Evolutionary conservation across 208 protist genomes (phyloP).

Genomic region (Leishmania mexicana): DNA sequence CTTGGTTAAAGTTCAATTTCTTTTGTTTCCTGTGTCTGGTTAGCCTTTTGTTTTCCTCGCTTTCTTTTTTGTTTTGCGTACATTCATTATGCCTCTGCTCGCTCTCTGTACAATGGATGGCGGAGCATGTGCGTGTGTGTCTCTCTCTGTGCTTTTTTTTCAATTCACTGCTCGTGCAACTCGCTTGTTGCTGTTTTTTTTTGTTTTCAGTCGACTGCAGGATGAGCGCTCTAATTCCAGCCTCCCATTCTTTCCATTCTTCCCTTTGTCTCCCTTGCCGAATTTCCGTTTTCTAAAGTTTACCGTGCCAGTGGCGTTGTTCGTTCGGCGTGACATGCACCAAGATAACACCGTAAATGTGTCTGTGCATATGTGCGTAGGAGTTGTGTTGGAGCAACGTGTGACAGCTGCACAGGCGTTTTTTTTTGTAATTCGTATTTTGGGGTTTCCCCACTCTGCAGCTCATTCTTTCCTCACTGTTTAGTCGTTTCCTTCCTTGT

Average conservation of each 20-base stretch:
- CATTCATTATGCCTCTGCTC: not conserved
- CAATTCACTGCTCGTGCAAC: too few species aligned
- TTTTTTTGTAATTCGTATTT: not conserved
- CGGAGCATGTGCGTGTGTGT: not conserved
- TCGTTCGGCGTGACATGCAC: not conserved
- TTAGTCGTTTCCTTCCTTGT: not conserved
- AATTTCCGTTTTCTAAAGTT: not conserved
- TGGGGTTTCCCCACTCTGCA: too few species aligned
- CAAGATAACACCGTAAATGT: not conserved
- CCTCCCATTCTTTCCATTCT: not conserved
- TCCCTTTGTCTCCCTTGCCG: conserved; percentile 2
- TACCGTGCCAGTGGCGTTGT: not conserved
- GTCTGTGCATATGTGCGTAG: not conserved
- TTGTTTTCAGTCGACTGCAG: too few species aligned
- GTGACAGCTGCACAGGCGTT: not conserved
- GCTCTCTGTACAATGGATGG: not conserved
- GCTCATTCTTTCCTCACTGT: not conserved
- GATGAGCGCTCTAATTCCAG: too few species aligned
- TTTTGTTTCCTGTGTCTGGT: too few species aligned
- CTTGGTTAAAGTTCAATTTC: not conserved
- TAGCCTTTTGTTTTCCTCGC: not conserved
- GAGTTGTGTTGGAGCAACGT: not conserved
- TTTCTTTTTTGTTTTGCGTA: not conserved
- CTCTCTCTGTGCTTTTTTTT: not conserved
- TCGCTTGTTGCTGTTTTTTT: too few species aligned